Percentiles rank a stretch among this genome's conserved stretches.
These are phyloP conservation scores for Hevea brasiliensis DNA, from an alignment of 345 rosid genomes.

Conservation along the genomic window DNA sequence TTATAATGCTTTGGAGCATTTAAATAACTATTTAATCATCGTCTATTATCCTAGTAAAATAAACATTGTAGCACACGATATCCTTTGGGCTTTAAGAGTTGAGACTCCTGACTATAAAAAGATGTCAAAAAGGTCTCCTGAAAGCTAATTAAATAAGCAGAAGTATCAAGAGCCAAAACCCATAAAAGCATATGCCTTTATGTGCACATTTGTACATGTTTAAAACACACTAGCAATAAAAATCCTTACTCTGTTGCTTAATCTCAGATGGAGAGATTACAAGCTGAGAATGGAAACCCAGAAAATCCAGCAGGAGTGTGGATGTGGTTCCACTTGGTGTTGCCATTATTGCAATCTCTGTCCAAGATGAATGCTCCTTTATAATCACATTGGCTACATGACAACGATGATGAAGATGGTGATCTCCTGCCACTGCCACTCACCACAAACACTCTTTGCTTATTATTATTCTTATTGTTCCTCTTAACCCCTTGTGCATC, in stretches of 20 bases:
- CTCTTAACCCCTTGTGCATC: neutral
- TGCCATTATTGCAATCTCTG: conserved; percentile 21
- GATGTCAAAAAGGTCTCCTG: too few relatives aligned
- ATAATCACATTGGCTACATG: conserved; percentile 27
- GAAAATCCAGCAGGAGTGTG: conserved; percentile 34
- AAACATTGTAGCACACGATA: too few relatives aligned
- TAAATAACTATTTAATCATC: too few relatives aligned
- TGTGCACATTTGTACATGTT: too few relatives aligned
- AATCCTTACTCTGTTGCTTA: neutral
- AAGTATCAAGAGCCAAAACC: neutral
- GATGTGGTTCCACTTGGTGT: conserved; percentile 30
- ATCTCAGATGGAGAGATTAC: conserved; percentile 18
- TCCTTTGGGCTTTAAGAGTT: too few relatives aligned
- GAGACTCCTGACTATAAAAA: too few relatives aligned
- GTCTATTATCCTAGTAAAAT: too few relatives aligned
- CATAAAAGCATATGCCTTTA: too few relatives aligned
- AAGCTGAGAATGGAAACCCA: conserved; percentile 35
- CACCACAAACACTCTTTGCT: conserved; percentile 27
- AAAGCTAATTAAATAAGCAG: too few relatives aligned
- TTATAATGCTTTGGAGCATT: too few relatives aligned
- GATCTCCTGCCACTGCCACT: conserved; percentile 24
- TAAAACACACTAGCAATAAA: too few relatives aligned
- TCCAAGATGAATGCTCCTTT: conserved; percentile 35
- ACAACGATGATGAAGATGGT: conserved; percentile 4
- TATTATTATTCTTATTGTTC: neutral